Evolutionary conservation across 306 rosid species (phyloP).

Genomic region (Trifolium pratense): DNA sequence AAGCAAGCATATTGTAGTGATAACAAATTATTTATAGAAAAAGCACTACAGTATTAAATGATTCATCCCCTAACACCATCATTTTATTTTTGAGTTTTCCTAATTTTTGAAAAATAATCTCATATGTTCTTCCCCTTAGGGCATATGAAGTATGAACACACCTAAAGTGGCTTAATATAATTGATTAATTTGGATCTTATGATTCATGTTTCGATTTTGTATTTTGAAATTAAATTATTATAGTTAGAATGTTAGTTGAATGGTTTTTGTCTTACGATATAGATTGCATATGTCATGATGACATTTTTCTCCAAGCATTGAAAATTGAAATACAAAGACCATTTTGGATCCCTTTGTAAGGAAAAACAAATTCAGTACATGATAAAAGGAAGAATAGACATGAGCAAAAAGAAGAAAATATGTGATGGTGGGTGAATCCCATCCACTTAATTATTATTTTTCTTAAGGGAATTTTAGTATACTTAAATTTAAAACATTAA

Average conservation of each 20-base stretch:
- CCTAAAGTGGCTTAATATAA: too few species aligned
- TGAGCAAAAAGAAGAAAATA: too few species aligned
- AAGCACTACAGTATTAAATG: too few species aligned
- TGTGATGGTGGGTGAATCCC: not conserved
- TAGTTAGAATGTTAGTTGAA: not conserved
- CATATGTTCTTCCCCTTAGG: constrained; percentile 30
- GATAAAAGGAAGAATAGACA: too few species aligned
- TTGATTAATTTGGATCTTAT: not conserved
- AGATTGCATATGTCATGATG: too few species aligned
- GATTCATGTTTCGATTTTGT: not conserved
- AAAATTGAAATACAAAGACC: not conserved
- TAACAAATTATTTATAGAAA: constrained; percentile 4
- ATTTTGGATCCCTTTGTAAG: not conserved
- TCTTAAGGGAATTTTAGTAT: too few species aligned
- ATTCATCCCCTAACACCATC: too few species aligned
- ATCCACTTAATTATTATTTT: not conserved
- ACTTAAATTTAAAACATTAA: not conserved
- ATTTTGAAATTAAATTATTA: not conserved
- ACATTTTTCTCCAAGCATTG: too few species aligned
- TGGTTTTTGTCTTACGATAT: too few species aligned
- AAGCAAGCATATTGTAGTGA: constrained; percentile 15
- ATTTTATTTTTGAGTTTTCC: constrained; percentile 21
- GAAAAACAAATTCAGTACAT: not conserved
- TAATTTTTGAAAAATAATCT: constrained; percentile 32
- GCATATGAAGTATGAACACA: too few species aligned